Percentiles rank a stretch among this genome's conserved stretches.
Conservation (phyloP, 495 filamentous ascomycete genomes). For the Tirmania nivea region DNA sequence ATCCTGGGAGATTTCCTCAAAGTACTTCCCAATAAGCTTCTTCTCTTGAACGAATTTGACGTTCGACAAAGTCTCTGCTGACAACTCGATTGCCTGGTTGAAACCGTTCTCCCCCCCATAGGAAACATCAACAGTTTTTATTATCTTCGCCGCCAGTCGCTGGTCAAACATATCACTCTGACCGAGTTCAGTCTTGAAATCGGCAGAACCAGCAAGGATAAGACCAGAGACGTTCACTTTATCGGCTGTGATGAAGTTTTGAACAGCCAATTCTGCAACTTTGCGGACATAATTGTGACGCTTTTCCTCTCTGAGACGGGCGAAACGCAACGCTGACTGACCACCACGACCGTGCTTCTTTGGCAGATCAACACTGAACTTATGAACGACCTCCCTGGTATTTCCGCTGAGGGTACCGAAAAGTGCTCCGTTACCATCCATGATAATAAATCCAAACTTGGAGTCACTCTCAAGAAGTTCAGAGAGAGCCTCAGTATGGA, state of each 20-base stretch:
- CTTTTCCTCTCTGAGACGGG: slow-evolving; percentile 97
- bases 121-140: slow-evolving; percentile 96
- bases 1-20: slow-evolving; percentile 95
- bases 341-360: slow-evolving; percentile 99
- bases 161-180: slow-evolving; percentile 92
- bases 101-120: slow-evolving; percentile 98
- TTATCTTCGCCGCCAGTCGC: slow-evolving; percentile 79
- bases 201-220: slow-evolving; percentile 86
- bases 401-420: slow-evolving; percentile 95
- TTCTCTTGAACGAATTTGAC: slow-evolving; percentile 99
- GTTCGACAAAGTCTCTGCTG: slow-evolving; percentile 87
- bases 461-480: slow-evolving; percentile 95
- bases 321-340: slow-evolving; percentile 96
- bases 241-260: slow-evolving; percentile 94
- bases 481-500: slow-evolving; percentile 90
- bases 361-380: slow-evolving; percentile 87
- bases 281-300: slow-evolving; percentile 99
- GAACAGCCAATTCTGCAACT: slow-evolving; percentile 88
- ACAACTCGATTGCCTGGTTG: slow-evolving; percentile 94
- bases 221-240: slow-evolving; percentile 92
- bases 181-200: slow-evolving; percentile 98
- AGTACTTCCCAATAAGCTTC: slow-evolving; percentile 96
- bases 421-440: slow-evolving; percentile 95
- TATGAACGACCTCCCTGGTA: slow-evolving; percentile 90
- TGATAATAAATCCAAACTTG: slow-evolving; percentile 98